Percentiles rank a stretch among this genome's conserved stretches.
Evolutionary conservation across 805 yeast species (phyloP).

Genomic region (Myxozyma kluyveri): DNA sequence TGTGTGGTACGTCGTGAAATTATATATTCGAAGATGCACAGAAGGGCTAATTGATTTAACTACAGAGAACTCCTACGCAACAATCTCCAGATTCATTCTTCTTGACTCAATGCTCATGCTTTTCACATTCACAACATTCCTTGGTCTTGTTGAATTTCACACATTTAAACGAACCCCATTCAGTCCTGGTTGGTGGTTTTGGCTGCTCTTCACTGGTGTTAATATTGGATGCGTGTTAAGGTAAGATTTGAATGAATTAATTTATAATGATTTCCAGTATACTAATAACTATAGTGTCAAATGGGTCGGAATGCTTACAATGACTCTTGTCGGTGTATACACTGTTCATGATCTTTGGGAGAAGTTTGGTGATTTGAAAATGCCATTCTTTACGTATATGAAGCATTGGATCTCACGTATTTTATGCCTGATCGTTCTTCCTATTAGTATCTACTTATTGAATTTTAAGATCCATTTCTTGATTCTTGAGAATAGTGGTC

Average conservation of each 20-base stretch:
- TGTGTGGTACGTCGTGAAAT: conserved; percentile 15
- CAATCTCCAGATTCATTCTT: conserved; percentile 83
- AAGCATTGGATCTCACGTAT: conserved; percentile 74
- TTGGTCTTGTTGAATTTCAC: conserved; percentile 69
- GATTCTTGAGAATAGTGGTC: conserved; percentile 73
- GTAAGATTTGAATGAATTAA: not conserved
- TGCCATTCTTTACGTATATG: conserved; percentile 36
- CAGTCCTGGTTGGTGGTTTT: conserved; percentile 85
- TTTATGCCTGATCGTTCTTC: conserved; percentile 64
- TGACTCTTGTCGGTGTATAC: conserved; percentile 83
- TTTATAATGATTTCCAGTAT: conserved; percentile 39
- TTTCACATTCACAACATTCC: conserved; percentile 82
- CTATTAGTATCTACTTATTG: conserved; percentile 62
- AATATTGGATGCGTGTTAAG: conserved; percentile 71
- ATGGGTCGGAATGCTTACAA: conserved; percentile 94
- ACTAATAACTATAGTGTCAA: conserved; percentile 56
- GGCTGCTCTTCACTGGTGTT: conserved; percentile 82
- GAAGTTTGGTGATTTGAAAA: conserved; percentile 60
- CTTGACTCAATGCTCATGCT: conserved; percentile 88
- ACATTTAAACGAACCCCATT: conserved; percentile 60
- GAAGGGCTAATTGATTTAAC: conserved; percentile 36
- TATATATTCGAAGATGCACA: not conserved
- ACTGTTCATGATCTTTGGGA: conserved; percentile 86
- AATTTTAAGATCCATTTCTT: conserved; percentile 81
- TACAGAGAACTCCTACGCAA: conserved; percentile 77